These are phyloP conservation scores for Globisporangium carolinianum DNA, from an alignment of 352 stramenopile species.

Conservation along the genomic window DNA sequence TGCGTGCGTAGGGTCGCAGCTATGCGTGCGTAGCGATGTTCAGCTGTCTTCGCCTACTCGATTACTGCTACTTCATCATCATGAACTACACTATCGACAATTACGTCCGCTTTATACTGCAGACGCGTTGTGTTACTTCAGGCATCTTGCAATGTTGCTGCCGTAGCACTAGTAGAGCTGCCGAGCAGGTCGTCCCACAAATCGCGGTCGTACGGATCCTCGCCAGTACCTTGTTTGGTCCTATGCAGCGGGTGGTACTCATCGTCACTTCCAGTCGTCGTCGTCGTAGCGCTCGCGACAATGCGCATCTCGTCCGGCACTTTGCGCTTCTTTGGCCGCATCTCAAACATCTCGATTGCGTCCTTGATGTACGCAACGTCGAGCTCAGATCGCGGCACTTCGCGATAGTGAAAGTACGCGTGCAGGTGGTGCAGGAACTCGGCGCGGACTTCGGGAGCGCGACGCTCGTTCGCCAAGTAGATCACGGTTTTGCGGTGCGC, in stretches of 20 bases:
- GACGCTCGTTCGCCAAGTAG: slow-evolving; percentile 70
- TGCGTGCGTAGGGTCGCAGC: too few species aligned
- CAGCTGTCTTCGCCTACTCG: too few species aligned
- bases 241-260: slow-evolving; percentile 44
- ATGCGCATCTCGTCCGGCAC: slow-evolving; percentile 70
- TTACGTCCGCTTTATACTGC: background rate
- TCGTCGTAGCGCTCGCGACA: slow-evolving; percentile 12
- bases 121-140: background rate
- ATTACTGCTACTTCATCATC: too few species aligned
- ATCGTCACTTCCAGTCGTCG: slow-evolving; percentile 7
- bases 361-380: slow-evolving; percentile 67
- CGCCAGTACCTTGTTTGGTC: slow-evolving; percentile 6
- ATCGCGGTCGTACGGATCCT: slow-evolving; percentile 59
- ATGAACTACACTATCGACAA: too few species aligned
- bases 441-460: slow-evolving; percentile 43
- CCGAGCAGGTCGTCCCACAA: slow-evolving; percentile 60
- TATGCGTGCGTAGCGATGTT: too few species aligned
- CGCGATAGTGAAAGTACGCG: slow-evolving; percentile 71
- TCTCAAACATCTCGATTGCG: slow-evolving; percentile 73
- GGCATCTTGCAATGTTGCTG: background rate
- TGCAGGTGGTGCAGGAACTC: slow-evolving; percentile 66
- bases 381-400: slow-evolving; percentile 47
- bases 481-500: slow-evolving; percentile 74
- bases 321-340: slow-evolving; percentile 71
- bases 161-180: slow-evolving; percentile 1